A percentile compares a stretch with the other conserved stretches of the same genome.
phyloP scores from a whole-genome alignment of 2,329 filamentous ascomycete genomes.

The Cercospora sp. region DNA sequence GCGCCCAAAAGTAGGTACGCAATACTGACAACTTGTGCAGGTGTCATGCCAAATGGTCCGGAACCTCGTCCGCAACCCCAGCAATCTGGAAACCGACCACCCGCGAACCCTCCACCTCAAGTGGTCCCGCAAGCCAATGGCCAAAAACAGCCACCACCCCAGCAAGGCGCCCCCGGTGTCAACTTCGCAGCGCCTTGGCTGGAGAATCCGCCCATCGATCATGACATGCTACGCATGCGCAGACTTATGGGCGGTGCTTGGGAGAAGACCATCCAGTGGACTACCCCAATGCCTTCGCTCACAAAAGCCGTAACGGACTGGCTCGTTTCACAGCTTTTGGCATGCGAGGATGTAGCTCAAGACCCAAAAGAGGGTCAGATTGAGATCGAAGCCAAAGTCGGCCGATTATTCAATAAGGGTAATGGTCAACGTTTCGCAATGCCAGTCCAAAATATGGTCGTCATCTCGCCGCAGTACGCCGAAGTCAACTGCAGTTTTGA shows the following conservation, averaged over 20 bases:
- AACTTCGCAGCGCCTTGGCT: constrained; percentile 11
- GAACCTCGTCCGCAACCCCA: constrained; percentile 7
- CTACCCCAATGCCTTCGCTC: constrained; percentile 29
- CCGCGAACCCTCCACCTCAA: not conserved
- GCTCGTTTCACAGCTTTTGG: constrained; percentile 29
- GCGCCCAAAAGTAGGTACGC: not conserved
- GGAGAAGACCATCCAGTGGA: constrained; percentile 36
- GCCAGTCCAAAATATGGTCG: constrained; percentile 67
- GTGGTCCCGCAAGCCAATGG: constrained; percentile 14
- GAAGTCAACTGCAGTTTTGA: constrained; percentile 63
- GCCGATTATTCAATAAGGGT: constrained; percentile 72
- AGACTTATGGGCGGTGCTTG: constrained; percentile 31
- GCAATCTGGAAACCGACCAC: not conserved
- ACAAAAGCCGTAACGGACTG: constrained; percentile 33
- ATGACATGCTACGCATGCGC: constrained; percentile 31
- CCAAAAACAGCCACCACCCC: constrained; percentile 3
- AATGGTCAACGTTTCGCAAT: constrained; percentile 68
- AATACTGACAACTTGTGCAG: not conserved
- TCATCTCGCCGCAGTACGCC: constrained; percentile 61
- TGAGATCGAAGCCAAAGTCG: constrained; percentile 93
- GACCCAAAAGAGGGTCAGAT: constrained; percentile 67
- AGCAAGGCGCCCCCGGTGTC: constrained; percentile 8
- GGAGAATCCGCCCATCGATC: constrained; percentile 26
- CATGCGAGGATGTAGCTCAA: constrained; percentile 56
- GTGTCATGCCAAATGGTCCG: constrained; percentile 15